Conservation (phyloP, 2,329 filamentous ascomycete genomes). For the Diatrype stigma region DNA sequence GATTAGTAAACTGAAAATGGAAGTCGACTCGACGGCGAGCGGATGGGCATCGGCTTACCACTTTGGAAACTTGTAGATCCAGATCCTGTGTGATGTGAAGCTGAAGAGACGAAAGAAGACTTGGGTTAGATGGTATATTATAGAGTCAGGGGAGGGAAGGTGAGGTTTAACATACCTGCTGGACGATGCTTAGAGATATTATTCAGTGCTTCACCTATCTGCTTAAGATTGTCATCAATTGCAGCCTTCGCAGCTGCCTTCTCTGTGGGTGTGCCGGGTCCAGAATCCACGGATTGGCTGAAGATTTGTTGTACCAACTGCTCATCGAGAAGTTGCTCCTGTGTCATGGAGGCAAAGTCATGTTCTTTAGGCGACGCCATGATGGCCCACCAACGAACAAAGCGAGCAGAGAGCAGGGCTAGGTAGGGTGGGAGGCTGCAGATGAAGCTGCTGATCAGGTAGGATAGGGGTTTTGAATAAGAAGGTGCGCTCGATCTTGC, state of each 20-base stretch:
- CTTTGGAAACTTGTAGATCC: no score
- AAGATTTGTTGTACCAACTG: conserved; percentile 6
- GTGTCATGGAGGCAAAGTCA: neutral
- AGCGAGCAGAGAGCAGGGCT: neutral
- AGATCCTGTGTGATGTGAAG: no score
- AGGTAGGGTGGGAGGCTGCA: neutral
- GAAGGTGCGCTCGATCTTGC: neutral
- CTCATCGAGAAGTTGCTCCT: conserved; percentile 5
- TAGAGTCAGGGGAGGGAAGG: no score
- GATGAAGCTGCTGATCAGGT: neutral
- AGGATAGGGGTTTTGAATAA: conserved; percentile 1
- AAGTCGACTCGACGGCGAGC: neutral
- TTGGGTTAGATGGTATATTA: neutral
- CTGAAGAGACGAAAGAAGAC: no score
- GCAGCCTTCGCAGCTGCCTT: neutral
- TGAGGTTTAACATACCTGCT: neutral
- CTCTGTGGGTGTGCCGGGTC: neutral
- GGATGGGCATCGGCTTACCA: neutral
- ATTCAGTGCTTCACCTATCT: neutral
- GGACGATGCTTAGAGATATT: neutral
- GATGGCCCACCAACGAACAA: neutral
- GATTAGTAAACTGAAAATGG: neutral
- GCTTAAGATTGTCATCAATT: neutral
- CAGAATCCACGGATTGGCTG: neutral
- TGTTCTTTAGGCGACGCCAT: conserved; percentile 5